Base-by-base conservation (phyloP, 1,284 basidiomycete genomes). In the Leccinum colubrinum region DNA sequence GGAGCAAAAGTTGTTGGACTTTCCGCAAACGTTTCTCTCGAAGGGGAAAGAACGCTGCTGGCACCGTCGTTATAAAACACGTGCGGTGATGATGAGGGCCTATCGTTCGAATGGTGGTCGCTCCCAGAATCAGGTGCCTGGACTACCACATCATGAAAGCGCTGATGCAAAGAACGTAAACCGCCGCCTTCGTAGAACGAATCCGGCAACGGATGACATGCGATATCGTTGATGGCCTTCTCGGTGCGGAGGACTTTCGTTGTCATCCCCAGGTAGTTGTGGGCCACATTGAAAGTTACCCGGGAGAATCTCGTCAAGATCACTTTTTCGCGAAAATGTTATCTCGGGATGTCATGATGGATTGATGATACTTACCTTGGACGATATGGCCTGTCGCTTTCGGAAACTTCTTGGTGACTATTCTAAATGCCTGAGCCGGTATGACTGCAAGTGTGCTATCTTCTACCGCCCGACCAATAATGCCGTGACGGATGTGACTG, bases 381-480 rank as follows among this genome's bases (percentile, higher is more conserved):
- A 99, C 96, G 63, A 99, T 97, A 72, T 98, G 95, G 2, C 96
- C 95, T 20, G 95, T 94, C 1, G 97, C 95, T 70, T 98, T 98
- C 0, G 97, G 97, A 70, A 93, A 98, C 73, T 97, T 95, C 75
- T 95, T 93, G 1, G 96, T 98, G 52, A 94, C 79, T 53, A 94
- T 81, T 64, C 90, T 85, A 79, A 99, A 99, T 4, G 97, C 97
- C 73, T 98, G 95, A 1, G 97, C 96, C 4, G 97, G 97, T 60
- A 99, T 98, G 14, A 99, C 97, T n/a, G 97, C 97, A 7, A 99
- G 80, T 0, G 97, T 98, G 4, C 94, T 95, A 72, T 99, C 97
- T 59, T 93, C 91, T 1, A 90, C 91, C 3, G 97, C 97, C 33
- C 96, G 83, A 12, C 95, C 96, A 35, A 98, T 87, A 3, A 89